phyloP scores from a whole-genome alignment of 768 basidiomycete genomes.

The Piloderma croceum region DNA sequence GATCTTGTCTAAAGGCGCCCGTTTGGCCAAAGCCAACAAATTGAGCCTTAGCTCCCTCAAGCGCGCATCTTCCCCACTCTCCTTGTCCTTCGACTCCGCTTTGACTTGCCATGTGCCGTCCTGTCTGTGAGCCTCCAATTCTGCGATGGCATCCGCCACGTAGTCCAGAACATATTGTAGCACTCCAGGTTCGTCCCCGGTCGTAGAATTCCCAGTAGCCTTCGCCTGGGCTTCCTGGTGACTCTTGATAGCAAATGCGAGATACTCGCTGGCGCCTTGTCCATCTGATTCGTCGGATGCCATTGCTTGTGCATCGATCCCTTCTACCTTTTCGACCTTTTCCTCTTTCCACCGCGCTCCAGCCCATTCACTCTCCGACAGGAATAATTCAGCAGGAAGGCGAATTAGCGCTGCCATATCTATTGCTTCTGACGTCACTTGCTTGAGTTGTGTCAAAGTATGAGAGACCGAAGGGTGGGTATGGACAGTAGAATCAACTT shows the following conservation, averaged over 20 bases:
- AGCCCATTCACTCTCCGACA: conserved; percentile 30
- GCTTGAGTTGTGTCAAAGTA: conserved; percentile 13
- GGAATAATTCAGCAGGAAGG: conserved; percentile 36
- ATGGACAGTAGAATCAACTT: conserved; percentile 13
- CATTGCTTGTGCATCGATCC: conserved; percentile 8
- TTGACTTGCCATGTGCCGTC: conserved; percentile 5
- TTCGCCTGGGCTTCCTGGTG: conserved; percentile 21
- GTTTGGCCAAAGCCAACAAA: conserved; percentile 69
- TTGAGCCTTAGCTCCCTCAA: conserved; percentile 62
- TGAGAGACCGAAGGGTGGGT: conserved; percentile 14
- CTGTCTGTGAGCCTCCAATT: conserved; percentile 28
- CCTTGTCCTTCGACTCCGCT: conserved; percentile 9
- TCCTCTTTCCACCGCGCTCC: conserved; percentile 32
- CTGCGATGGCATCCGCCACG: conserved; percentile 47
- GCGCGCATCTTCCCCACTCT: conserved; percentile 39
- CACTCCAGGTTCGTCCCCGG: conserved; percentile 40
- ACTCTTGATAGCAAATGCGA: conserved; percentile 24
- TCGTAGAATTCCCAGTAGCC: conserved; percentile 2
- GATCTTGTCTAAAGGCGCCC: conserved; percentile 70
- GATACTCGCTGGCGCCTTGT: conserved; percentile 25
- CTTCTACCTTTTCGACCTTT: conserved; percentile 21
- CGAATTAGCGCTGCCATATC: conserved; percentile 41
- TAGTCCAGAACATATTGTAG: conserved; percentile 53
- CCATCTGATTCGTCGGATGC: too few relatives aligned
- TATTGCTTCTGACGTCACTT: conserved; percentile 19